Percentiles rank a stretch among this genome's conserved stretches.
Evolutionary conservation across 2,329 filamentous ascomycete genomes (phyloP).

Genomic region (Akanthomyces muscarius): DNA sequence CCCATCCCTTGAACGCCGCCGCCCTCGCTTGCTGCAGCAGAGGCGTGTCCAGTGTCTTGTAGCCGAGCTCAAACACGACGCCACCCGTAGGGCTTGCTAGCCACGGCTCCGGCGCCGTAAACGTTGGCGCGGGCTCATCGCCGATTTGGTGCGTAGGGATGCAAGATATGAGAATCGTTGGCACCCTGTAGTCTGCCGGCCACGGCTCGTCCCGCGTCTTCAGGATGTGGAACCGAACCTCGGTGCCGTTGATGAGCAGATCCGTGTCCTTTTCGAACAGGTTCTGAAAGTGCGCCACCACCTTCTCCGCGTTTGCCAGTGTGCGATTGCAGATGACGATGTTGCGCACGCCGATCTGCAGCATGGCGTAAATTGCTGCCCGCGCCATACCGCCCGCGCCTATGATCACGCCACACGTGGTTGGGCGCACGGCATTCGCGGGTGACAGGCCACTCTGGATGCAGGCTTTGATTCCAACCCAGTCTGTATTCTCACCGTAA

Average conservation of each 20-base stretch:
- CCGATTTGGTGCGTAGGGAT: slow-evolving; percentile 68
- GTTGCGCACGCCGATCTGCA: slow-evolving; percentile 71
- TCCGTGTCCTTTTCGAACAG: slow-evolving; percentile 44
- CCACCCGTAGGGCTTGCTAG: slow-evolving; percentile 69
- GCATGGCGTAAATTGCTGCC: slow-evolving; percentile 72
- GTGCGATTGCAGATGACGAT: slow-evolving; percentile 75
- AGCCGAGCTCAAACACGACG: slow-evolving; percentile 70
- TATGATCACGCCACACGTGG: slow-evolving; percentile 55
- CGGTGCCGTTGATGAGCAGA: slow-evolving; percentile 38
- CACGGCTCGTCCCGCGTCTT: slow-evolving; percentile 56
- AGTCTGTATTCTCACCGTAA: slow-evolving; percentile 78
- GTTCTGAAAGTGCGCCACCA: slow-evolving; percentile 68
- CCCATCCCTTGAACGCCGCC: slow-evolving; percentile 61
- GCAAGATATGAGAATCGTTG: slow-evolving; percentile 72
- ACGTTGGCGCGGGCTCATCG: slow-evolving; percentile 61
- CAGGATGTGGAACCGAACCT: slow-evolving; percentile 55
- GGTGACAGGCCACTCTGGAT: slow-evolving; percentile 69
- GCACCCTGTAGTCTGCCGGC: slow-evolving; percentile 59
- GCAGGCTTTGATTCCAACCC: slow-evolving; percentile 73
- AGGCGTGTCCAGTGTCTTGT: slow-evolving; percentile 69
- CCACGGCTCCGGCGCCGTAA: slow-evolving; percentile 67
- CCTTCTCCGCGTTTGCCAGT: slow-evolving; percentile 57
- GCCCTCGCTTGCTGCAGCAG: slow-evolving; percentile 63
- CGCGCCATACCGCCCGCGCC: slow-evolving; percentile 73
- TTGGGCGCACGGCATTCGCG: slow-evolving; percentile 58